Percentiles rank a stretch among this genome's conserved stretches.
These are phyloP conservation scores for Amanita muscaria DNA, from an alignment of 768 basidiomycete genomes.

Conservation along the genomic window DNA sequence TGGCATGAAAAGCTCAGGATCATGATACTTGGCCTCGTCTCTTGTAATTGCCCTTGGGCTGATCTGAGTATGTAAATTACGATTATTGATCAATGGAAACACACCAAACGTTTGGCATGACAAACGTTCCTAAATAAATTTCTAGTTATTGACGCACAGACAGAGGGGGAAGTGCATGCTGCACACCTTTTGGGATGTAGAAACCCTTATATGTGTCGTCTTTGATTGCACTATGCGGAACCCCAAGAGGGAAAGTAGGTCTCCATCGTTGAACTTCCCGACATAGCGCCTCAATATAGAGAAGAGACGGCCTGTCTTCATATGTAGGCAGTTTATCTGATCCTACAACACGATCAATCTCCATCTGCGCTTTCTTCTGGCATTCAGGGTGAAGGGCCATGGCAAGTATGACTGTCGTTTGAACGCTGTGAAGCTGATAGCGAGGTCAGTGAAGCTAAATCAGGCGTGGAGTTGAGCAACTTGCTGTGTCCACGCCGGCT, in stretches of 20 bases:
- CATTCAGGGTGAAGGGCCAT: conserved; percentile 8
- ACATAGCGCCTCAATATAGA: conserved; percentile 5
- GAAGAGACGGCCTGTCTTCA: conserved; percentile 3
- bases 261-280: conserved; percentile 6
- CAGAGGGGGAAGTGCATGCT: too few relatives aligned
- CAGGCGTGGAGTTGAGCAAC: too few relatives aligned
- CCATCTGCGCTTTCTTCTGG: conserved; percentile 8
- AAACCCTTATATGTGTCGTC: conserved; percentile 1
- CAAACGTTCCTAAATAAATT: not conserved
- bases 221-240: not conserved
- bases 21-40: not conserved
- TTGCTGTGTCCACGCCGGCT: too few relatives aligned
- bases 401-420: conserved; percentile 4
- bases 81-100: not conserved
- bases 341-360: conserved; percentile 10
- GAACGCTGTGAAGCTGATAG: too few relatives aligned
- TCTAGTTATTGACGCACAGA: too few relatives aligned
- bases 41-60: too few relatives aligned
- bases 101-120: not conserved
- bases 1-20: conserved; percentile 1
- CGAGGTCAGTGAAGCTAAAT: too few relatives aligned
- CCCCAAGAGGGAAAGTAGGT: conserved; percentile 1
- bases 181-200: not conserved
- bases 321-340: conserved; percentile 5
- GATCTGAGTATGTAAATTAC: too few relatives aligned